Conservation (phyloP, 192 early-diverging fungal species). For the Allomyces macrogynus region DNA sequence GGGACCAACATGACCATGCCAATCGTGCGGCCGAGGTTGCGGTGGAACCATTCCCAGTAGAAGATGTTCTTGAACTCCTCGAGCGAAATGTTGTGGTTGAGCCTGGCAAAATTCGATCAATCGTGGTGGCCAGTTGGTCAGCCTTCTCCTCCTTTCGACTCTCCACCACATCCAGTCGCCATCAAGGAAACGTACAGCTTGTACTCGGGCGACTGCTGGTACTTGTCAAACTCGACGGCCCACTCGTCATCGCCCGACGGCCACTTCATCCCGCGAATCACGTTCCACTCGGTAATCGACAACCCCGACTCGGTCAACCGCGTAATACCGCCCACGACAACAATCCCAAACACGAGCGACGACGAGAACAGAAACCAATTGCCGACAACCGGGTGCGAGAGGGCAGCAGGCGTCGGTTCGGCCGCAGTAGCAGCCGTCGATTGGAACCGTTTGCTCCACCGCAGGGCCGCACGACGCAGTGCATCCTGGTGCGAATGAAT, state of each 20-base stretch:
- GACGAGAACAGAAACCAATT: constrained; percentile 82
- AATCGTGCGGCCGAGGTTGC: constrained; percentile 84
- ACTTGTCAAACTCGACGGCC: constrained; percentile 90
- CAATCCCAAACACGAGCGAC: constrained; percentile 75
- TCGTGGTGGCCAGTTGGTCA: no score
- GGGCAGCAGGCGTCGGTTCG: no score
- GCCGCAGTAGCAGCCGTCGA: no score
- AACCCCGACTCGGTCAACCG: constrained; percentile 91
- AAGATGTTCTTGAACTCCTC: constrained; percentile 93
- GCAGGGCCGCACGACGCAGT: no score
- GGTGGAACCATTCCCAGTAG: constrained; percentile 95
- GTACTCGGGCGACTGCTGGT: constrained; percentile 96
- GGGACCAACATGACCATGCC: constrained; percentile 72
- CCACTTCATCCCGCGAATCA: constrained; percentile 81
- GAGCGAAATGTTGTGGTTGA: constrained; percentile 73
- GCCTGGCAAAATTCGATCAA: constrained; percentile 16
- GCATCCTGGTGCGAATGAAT: no score
- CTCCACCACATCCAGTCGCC: not conserved
- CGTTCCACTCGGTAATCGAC: constrained; percentile 91
- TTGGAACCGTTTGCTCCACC: no score
- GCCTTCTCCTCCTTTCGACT: not conserved
- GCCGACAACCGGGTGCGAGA: constrained; percentile 37
- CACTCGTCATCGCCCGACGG: constrained; percentile 69
- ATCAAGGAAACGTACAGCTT: constrained; percentile 40
- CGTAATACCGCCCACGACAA: constrained; percentile 85